Base-by-base conservation (phyloP, 2,329 filamentous ascomycete genomes). In the Apiospora phragmitis region DNA sequence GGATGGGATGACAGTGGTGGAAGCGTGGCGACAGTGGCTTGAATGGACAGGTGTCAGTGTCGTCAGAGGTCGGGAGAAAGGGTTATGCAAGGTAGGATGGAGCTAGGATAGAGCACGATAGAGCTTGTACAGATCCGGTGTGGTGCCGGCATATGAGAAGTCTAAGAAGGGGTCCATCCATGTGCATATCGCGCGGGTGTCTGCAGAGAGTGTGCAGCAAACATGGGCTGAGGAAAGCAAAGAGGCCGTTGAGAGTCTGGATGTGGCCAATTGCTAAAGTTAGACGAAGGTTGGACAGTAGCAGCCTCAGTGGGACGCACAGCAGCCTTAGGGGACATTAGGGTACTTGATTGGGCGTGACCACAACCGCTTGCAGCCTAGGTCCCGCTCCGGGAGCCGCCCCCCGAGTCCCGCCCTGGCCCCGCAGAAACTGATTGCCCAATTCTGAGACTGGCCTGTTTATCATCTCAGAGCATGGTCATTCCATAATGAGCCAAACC, bases 41-140 rank as follows among this genome's bases (percentile, higher is more conserved):
- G 55, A 62, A 38, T 38, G 55, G 55, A 62, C 55, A 62, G 55
- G 55, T 62, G 55, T 62, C 55, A 62, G 55, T 62, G 55, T 38
- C 55, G 55, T 62, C 55, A 62, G 55, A 62, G 55, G 55, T 29
- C 32, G 32, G 21, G n/a, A n/a, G n/a, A 38, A 32, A 62, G 38
- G 55, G 51, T 18, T 18, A 59, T 59, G 51, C 51, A 59, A n/a
- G 26, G 49, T 32, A 29, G 49, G 4, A 55, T 16, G 26, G 26
- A 55, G 47, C 47, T 14, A 16, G 24, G 43, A 24, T 24, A 11
- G n/a, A 51, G n/a, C 3, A 51, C 38, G 38, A 41, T 11, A 35
- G 51, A n/a, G 51, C 51, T 59, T 59, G 29, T 16, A 11, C 29
- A 32, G 51, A 59, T 32, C 7, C 35, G 51, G 29, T 35, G 51